Evolutionary conservation across 2,329 filamentous ascomycete species (phyloP), one percentile per base, ranked within the genome.

Genomic region (Colletotrichum sp.): DNA sequence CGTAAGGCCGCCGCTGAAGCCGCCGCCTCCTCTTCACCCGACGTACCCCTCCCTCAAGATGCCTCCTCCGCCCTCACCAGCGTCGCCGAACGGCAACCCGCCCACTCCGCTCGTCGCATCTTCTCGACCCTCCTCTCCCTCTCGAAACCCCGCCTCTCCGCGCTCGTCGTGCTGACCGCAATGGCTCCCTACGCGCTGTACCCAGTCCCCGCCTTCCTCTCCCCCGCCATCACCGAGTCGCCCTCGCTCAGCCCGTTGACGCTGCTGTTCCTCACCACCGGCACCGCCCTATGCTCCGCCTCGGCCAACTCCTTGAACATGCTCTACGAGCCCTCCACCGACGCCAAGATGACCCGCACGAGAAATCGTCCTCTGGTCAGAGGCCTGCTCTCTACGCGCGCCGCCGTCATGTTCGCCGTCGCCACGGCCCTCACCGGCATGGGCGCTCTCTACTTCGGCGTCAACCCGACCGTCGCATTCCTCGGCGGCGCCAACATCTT

Each of bases 301-400:
- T 95, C 94, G 75, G 97, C 97, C 59, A 99, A 99, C 83, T 92
- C 97, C 3, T 89, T 99, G 79, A 99, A 99, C 85, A 99, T 99
- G 97, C 92, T 98, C 75, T 96, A 98, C 85, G 97, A 99, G 85
- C 95, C 93, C 12, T 90, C 93, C 76, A 96, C 96, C 82, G 97
- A 99, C 84, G 95, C 96, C 62, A 92, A 94, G 81, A 99, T 99
- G 97, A 93, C 91, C 44, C 92, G 97, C n/a, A 99, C 97, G 3
- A 91, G 95, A 32, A 98, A 98, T 80, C 88, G 97, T 6, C 97
- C 97, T 0, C 89, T 99, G 1, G 97, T 98, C 5, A 92, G 97
- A 64, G 92, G 92, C 9, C 91, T 99, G 2, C 88, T 99, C 55
- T 93, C 92, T 44, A 89, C 89, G 6, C 91, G 92, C 32, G 92